phyloP scores from a whole-genome alignment of 257 asterid genomes.

The Primulina eburnea region DNA sequence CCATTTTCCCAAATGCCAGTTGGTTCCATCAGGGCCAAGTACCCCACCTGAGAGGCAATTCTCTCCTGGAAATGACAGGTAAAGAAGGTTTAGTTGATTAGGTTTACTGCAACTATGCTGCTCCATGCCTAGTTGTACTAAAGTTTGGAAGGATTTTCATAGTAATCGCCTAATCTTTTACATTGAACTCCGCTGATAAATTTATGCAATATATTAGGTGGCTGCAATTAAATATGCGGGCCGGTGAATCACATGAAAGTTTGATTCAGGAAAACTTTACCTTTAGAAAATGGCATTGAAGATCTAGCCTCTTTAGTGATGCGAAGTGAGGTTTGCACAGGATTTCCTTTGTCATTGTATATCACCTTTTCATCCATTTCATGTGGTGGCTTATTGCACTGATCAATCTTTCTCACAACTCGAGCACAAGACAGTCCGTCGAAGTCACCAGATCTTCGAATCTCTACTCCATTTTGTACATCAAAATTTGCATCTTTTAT shows the following conservation, averaged over 20 bases:
- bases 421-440: slow-evolving; percentile 32
- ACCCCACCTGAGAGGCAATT: slow-evolving; percentile 68
- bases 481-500: slow-evolving; percentile 29
- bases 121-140: background rate
- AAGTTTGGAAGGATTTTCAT: slow-evolving; percentile 8
- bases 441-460: slow-evolving; percentile 25
- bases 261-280: slow-evolving; percentile 29
- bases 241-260: background rate
- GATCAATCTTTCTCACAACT: slow-evolving; percentile 25
- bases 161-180: background rate
- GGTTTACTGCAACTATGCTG: background rate
- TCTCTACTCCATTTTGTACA: slow-evolving; percentile 36
- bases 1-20: slow-evolving; percentile 93
- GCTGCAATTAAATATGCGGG: background rate
- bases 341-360: slow-evolving; percentile 37
- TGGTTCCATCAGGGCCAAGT: slow-evolving; percentile 80
- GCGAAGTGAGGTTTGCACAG: slow-evolving; percentile 31
- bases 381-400: slow-evolving; percentile 21
- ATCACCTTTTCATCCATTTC: slow-evolving; percentile 47
- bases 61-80: slow-evolving; percentile 37
- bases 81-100: slow-evolving; percentile 3
- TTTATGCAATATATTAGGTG: background rate
- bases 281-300: slow-evolving; percentile 36
- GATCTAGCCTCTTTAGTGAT: slow-evolving; percentile 39
- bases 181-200: background rate